These are phyloP conservation scores for Vaccinium corymbosum DNA, from an alignment of 148 eudicot genomes.

Conservation along the genomic window DNA sequence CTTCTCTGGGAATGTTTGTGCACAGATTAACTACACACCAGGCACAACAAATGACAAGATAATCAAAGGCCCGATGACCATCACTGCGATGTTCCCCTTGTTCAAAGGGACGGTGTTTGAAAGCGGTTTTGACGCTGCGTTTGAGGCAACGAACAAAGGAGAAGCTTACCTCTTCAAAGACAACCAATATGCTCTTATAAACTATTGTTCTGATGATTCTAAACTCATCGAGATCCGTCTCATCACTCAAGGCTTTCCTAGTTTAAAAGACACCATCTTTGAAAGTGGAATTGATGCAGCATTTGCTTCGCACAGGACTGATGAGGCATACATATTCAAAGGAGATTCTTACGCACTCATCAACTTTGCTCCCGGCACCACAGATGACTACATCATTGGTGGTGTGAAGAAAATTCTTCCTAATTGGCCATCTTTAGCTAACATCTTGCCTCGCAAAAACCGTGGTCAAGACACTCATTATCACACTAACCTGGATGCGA, in stretches of 20 bases:
- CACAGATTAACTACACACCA: background rate
- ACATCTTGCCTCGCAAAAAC: constrained; percentile 12
- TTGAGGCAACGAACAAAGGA: background rate
- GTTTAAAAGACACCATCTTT: background rate
- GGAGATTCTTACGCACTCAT: background rate
- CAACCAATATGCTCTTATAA: background rate
- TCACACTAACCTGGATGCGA: background rate
- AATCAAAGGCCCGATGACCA: constrained; percentile 13
- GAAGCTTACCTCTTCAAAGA: background rate
- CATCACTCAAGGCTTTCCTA: background rate
- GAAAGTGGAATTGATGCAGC: constrained; percentile 1
- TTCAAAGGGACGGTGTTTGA: constrained; percentile 11
- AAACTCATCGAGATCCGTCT: background rate
- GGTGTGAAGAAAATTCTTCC: background rate
- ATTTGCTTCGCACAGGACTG: background rate
- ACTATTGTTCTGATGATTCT: background rate
- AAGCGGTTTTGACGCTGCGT: background rate
- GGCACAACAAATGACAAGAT: constrained; percentile 3
- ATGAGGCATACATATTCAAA: background rate
- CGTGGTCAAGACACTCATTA: background rate
- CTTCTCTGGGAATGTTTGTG: constrained; percentile 2
- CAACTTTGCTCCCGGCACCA: background rate
- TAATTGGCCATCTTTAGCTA: background rate
- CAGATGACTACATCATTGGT: background rate
- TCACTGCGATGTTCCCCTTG: constrained; percentile 11